Evolutionary conservation across 306 rosid genomes (phyloP), one percentile per base, ranked within the genome.

Genomic region (Ammopiptanthus mongolicus): DNA sequence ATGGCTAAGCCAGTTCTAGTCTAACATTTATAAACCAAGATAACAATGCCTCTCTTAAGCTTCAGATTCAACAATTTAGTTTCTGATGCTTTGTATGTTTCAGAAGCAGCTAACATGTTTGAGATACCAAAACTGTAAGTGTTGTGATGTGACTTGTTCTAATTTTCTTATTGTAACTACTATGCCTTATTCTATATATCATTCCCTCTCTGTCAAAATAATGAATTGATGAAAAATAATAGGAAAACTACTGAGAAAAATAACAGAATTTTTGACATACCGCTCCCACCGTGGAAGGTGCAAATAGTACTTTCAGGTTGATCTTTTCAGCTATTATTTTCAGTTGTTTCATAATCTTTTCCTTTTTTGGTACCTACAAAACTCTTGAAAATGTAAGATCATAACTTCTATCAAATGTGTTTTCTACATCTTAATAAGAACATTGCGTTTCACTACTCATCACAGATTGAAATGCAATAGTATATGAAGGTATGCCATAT

Each of bases 271-370:
- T 4, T 48, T 59, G 19, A 63, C 80, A 10, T 84, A 86, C 90
- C 55, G 76, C 65, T 67, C 73, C 83, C 28, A 48, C 55, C 0
- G 83, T 75, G 15, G 86, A 3, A 3, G 88, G 86, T 48, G 82
- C 68, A 60, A 81, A 73, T 59, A 86, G 11, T 56, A 42, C 50
- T 31, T 74, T 79, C 47, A 79, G 36, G 37, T 87, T 80, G 34
- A 87, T 44, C 55, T 58, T 73, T 29, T 71, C 6, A 0, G 48
- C 34, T 19, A 75, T 15, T 23, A 8, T 11, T 47, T 62, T 74
- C 28, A 86, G 3, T 0, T 41, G 66, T 61, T 72, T 73, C 67
- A 39, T 25, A 41, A 77, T 12, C 65, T 14, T 83, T 41, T 17
- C 52, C 48, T 13, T 29, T 55, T 50, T 37, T n/a, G 62, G 51